Base-by-base conservation (phyloP, 306 rosid genomes). In the Elaeagnus macrophylla region DNA sequence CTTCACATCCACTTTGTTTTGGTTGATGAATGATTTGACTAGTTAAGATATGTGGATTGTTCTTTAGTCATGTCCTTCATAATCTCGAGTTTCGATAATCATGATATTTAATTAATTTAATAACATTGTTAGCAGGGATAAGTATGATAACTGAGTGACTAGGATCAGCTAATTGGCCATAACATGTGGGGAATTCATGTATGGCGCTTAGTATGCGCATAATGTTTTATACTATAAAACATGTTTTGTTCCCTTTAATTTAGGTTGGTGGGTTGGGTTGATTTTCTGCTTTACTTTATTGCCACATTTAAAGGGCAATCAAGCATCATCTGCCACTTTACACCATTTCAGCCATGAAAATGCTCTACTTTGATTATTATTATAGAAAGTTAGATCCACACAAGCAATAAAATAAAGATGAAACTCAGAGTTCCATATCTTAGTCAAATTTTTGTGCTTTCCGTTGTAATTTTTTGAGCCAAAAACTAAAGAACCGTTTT, bases 311-410 rank as follows among this genome's bases (percentile, higher is more conserved):
- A 40, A 17, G 7, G 8, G 12, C 8, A 8, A 17, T 13, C 40
- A 25, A 25, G 4, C 35, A 32, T 48, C 32, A 14, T 65, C 60
- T 59, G 54, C 18, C 59, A 56, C 18, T 18, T 67, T 65, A 32
- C 48, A 44, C 38, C 51, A 68, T 65, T 36, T 72, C 59, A 51
- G 56, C 47, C 56, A 38, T 37, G 69, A 61, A 7, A 61, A 32
- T 39, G 12, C 6, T 14, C 47, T 47, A 47, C 62, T 51, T 56
- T 56, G 49, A 55, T 14, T 48, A 39, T 44, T 50, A 48, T 48
- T 57, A 19, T 13, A 54, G 19, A 32, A 39, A 8, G 45, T 54
- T 51, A 15, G 74, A 74, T 46, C 78, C 69, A 68, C 70, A 64
- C 17, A 64, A 67, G 57, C 50, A 69, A 73, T 54, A 56, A 52